A percentile compares a stretch with the other conserved stretches of the same genome.
Evolutionary conservation across 441 rosid genomes (phyloP).

Genomic region (Brassica balearica): DNA sequence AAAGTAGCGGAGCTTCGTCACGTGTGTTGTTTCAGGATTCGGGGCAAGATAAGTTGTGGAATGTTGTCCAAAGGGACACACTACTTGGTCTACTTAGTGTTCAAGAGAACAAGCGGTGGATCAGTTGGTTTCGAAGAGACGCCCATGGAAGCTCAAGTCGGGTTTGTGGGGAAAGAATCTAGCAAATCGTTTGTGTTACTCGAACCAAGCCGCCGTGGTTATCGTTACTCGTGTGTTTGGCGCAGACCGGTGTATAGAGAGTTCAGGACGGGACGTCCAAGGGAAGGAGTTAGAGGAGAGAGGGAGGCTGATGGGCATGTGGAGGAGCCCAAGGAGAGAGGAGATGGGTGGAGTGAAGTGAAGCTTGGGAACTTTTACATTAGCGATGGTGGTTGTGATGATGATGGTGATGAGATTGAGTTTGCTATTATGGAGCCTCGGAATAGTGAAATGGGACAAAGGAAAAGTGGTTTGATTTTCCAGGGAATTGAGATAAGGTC

Average conservation of each 20-base stretch:
- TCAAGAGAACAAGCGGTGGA: conserved; percentile 21
- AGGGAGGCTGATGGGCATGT: background rate
- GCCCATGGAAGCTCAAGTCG: conserved; percentile 51
- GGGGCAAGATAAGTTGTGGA: conserved; percentile 49
- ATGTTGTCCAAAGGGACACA: conserved; percentile 51
- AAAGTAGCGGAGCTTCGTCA: conserved; percentile 60
- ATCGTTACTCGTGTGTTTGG: background rate
- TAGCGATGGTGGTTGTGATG: conserved; percentile 30
- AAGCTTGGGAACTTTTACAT: conserved; percentile 49
- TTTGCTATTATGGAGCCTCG: conserved; percentile 39
- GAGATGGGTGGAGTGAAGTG: conserved; percentile 57
- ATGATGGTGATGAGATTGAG: conserved; percentile 36
- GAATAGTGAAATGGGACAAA: background rate
- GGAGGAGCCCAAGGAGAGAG: conserved; percentile 34
- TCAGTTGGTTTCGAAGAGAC: conserved; percentile 48
- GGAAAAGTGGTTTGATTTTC: conserved; percentile 48
- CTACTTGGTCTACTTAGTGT: conserved; percentile 60
- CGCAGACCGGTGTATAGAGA: background rate
- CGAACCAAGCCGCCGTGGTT: background rate
- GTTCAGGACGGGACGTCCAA: background rate
- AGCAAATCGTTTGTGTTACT: conserved; percentile 26
- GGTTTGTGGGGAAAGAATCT: conserved; percentile 50
- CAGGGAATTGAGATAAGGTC: conserved; percentile 54
- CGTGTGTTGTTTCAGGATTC: conserved; percentile 66
- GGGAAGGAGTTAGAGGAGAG: conserved; percentile 20